A percentile compares a stretch with the other conserved stretches of the same genome.
These are phyloP conservation scores for Biscogniauxia mediterranea DNA, from an alignment of 2,329 filamentous ascomycete genomes.

Conservation along the genomic window DNA sequence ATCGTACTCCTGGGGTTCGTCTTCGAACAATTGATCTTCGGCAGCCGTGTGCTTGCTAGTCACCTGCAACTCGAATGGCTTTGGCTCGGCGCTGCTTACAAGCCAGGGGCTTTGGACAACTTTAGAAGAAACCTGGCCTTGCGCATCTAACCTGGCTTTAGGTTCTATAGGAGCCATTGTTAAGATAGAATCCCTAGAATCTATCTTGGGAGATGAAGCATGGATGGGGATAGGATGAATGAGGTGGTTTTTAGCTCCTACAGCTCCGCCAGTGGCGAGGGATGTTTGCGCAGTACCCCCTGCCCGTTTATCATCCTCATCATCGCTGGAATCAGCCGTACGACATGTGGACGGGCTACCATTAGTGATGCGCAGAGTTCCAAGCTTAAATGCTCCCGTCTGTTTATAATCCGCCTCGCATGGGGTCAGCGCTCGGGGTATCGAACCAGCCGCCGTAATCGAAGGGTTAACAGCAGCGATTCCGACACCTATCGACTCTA, in stretches of 20 bases:
- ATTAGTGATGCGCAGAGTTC: constrained; percentile 62
- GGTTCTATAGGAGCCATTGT: constrained; percentile 4
- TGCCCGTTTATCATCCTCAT: constrained; percentile 2
- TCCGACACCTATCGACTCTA: constrained; percentile 16
- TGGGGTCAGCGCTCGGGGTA: constrained; percentile 45
- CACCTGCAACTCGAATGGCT: constrained; percentile 38
- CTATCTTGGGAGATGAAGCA: not conserved
- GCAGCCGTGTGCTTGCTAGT: constrained; percentile 49
- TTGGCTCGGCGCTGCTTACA: constrained; percentile 30
- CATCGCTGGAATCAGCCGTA: constrained; percentile 11
- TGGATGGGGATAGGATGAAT: not conserved
- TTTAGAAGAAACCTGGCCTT: constrained; percentile 20
- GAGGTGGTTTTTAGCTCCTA: not conserved
- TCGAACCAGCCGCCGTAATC: constrained; percentile 21
- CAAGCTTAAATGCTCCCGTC: constrained; percentile 61
- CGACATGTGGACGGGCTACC: constrained; percentile 53
- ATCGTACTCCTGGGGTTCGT: constrained; percentile 32
- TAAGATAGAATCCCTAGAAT: not conserved
- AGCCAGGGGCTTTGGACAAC: constrained; percentile 37
- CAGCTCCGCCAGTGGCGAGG: not conserved
- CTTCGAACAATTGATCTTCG: constrained; percentile 49
- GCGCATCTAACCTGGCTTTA: constrained; percentile 4
- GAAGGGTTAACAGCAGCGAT: constrained; percentile 25
- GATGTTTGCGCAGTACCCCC: not conserved
- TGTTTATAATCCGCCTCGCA: constrained; percentile 58